Evolutionary conservation across 768 basidiomycete species (phyloP).

Genomic region (Pleurotus giganteus): DNA sequence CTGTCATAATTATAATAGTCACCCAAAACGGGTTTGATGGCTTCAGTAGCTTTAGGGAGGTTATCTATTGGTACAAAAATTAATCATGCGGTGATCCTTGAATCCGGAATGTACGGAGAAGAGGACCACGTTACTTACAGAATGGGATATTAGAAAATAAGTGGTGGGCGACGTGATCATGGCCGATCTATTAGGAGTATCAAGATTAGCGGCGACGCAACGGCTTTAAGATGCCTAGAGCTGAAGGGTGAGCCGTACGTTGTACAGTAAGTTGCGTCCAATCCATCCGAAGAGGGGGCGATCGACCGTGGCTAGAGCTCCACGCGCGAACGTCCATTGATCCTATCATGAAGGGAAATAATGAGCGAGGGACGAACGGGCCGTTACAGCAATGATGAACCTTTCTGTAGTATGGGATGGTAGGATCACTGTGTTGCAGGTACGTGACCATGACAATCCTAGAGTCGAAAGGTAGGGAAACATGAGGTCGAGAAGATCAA

Average conservation of each 20-base stretch:
- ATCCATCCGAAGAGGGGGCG: conserved; percentile 59
- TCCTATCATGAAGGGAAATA: conserved; percentile 22
- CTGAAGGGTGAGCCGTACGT: conserved; percentile 26
- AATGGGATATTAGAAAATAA: conserved; percentile 60
- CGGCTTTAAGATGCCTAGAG: neutral
- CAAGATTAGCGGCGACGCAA: neutral
- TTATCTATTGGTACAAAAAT: conserved; percentile 36
- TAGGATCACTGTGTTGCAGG: conserved; percentile 60
- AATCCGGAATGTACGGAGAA: neutral
- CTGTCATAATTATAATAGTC: conserved; percentile 60
- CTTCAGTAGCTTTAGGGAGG: conserved; percentile 43
- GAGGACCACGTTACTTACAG: conserved; percentile 37
- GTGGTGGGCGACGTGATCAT: conserved; percentile 58
- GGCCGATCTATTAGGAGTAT: conserved; percentile 31
- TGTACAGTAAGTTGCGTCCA: conserved; percentile 55
- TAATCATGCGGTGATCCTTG: neutral
- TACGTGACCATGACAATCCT: conserved; percentile 65
- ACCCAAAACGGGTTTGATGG: conserved; percentile 46
- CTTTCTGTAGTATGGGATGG: conserved; percentile 57
- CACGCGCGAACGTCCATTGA: conserved; percentile 60
- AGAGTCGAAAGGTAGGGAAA: conserved; percentile 6
- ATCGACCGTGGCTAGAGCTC: conserved; percentile 60
- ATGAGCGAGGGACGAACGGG: neutral
- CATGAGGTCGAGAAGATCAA: neutral
- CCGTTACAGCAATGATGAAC: conserved; percentile 14